These are phyloP conservation scores for Plasmopara viticola DNA, from an alignment of 352 stramenopile genomes.

Conservation along the genomic window DNA sequence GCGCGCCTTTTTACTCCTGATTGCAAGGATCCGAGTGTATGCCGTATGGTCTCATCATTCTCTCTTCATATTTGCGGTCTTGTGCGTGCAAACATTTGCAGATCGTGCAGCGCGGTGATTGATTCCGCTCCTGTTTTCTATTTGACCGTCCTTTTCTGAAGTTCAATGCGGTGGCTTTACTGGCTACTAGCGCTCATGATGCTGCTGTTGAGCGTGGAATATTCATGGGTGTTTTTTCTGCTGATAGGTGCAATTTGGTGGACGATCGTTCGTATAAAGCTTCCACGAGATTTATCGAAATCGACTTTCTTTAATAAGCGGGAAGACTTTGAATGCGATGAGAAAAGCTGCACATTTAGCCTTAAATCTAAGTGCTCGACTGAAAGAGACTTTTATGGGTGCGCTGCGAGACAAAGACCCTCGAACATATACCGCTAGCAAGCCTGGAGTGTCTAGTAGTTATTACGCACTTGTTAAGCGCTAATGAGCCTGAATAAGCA, in stretches of 20 bases:
- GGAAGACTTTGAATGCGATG: no score
- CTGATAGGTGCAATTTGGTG: conserved; percentile 19
- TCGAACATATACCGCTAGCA: no score
- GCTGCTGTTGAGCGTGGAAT: conserved; percentile 24
- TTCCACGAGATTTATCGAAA: no score
- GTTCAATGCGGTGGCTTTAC: conserved; percentile 16
- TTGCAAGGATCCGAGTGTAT: conserved; percentile 13
- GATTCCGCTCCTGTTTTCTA: conserved; percentile 11
- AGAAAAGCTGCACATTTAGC: no score
- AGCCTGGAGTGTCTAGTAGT: no score
- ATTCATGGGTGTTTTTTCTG: conserved; percentile 16
- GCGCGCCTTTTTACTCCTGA: conserved; percentile 7
- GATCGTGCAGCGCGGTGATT: conserved; percentile 2
- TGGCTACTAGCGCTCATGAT: conserved; percentile 14
- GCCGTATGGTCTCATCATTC: not conserved
- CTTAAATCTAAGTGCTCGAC: no score
- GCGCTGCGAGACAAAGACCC: no score
- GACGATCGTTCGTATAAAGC: conserved; percentile 24
- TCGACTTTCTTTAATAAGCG: no score
- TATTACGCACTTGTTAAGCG: no score
- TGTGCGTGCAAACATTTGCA: not conserved
- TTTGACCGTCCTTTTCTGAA: conserved; percentile 2
- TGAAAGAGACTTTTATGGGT: no score
- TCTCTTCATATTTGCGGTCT: conserved; percentile 6
- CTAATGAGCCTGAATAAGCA: no score